phyloP scores from a whole-genome alignment of 345 rosid genomes.

The Eucalyptus pauciflora region DNA sequence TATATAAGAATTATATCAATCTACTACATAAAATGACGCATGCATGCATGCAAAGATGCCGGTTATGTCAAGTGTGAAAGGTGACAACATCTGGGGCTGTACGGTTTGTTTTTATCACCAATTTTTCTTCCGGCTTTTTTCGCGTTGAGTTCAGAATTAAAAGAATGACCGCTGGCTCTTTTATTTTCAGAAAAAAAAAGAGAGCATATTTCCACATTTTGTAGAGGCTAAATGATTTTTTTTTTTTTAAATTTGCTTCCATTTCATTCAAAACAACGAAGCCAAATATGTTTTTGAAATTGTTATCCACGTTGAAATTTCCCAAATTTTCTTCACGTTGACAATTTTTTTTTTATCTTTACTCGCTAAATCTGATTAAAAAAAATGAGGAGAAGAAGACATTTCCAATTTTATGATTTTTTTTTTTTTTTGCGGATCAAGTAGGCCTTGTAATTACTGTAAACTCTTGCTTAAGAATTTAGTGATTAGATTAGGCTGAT shows the following conservation, averaged over 20 bases:
- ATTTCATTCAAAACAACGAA: not conserved
- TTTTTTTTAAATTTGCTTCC: not conserved
- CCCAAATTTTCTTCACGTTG: not conserved
- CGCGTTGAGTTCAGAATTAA: not conserved
- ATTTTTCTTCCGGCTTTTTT: not conserved
- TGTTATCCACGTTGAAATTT: not conserved
- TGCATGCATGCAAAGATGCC: not conserved
- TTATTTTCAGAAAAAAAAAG: not conserved
- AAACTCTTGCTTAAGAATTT: not conserved
- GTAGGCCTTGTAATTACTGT: not conserved
- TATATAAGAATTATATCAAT: not conserved
- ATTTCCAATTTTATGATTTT: not conserved
- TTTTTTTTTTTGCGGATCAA: not conserved
- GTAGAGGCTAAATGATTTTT: not conserved
- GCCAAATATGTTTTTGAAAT: not conserved
- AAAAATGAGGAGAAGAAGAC: not conserved
- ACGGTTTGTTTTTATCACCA: not conserved
- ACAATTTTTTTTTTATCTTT: not conserved
- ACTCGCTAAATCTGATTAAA: rapidly evolving
- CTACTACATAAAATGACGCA: not conserved
- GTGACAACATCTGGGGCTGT: not conserved
- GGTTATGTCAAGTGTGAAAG: not conserved
- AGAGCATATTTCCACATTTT: not conserved
- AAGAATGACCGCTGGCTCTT: not conserved
- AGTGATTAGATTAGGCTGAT: not conserved